A percentile compares a stretch with the other conserved stretches of the same genome.
phyloP scores from a whole-genome alignment of 805 yeast genomes.

The Lipomyces oligophaga region DNA sequence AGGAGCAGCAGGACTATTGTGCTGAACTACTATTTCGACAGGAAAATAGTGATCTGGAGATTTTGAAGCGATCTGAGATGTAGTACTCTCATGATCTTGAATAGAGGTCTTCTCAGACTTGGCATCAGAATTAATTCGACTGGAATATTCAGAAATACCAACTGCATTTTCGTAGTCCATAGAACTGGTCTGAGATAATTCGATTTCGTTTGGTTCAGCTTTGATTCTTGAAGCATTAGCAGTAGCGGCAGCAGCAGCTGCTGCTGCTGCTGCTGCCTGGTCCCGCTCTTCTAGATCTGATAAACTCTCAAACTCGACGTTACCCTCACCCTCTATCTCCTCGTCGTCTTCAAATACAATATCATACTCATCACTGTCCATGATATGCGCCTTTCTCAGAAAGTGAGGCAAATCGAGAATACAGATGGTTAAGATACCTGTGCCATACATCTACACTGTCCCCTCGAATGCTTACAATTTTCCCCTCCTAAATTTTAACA shows the following conservation, averaged over 20 bases:
- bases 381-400: background rate
- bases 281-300: background rate
- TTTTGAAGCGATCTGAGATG: background rate
- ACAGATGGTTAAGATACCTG: background rate
- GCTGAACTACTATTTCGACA: too few species aligned
- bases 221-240: background rate
- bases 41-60: too few species aligned
- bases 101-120: too few species aligned
- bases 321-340: constrained; percentile 8
- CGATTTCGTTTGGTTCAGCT: background rate
- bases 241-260: background rate
- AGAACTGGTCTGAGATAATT: background rate
- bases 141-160: too few species aligned
- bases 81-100: too few species aligned
- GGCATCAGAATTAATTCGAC: too few species aligned
- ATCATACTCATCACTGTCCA: constrained; percentile 9
- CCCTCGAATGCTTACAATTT: background rate
- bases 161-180: too few species aligned
- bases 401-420: background rate
- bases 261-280: background rate
- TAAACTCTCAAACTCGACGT: constrained; percentile 8
- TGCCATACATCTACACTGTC: background rate
- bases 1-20: background rate
- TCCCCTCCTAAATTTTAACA: background rate
- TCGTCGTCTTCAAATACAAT: constrained; percentile 19